Evolutionary conservation across 176 grass and related monocot species (phyloP), one percentile per base, ranked within the genome.

Genomic region (Aegilops longissima): DNA sequence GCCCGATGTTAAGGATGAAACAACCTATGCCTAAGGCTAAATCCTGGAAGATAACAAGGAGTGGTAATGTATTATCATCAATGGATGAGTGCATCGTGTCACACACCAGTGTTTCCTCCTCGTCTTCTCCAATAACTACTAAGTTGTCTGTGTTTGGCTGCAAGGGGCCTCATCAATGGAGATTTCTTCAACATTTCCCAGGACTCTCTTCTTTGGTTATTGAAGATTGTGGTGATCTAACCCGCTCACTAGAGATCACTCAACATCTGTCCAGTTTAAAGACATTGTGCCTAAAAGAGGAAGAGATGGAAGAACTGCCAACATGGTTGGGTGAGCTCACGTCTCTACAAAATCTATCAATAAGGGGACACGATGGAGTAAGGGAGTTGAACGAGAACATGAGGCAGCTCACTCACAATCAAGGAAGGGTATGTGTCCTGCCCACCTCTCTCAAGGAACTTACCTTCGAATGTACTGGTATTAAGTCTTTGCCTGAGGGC

Each of bases 151-250:
- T 78, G 14, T 2, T 13, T 20, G 13, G 16, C 14, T 86, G 74
- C 5, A 14, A 59, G 4, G 10, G 70, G n/a, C 49, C 64, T 40
- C 9, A 79, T 79, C 21, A 16, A 12, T 86, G 84, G 84, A 86
- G 24, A 4, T 44, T 86, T 17, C 65, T 86, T 80, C 24, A 71
- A 4, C 33, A 80, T 9, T 73, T 85, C 8, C 0, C 21, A 5
- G 61, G 24, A 13, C 18, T 84, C 6, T 3, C 39, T 35, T 27
- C 13, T 40, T 70, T 86, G 56, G 40, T 0, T 0, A 86, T 86
- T 11, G 0, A 21, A 1, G 4, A 18, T 3, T 78, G 45, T 64
- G 68, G 14, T 70, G 45, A 86, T 59, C 31, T 70, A 2, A 78
- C n/a, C 14, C 21, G 84, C 14, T 70, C 74, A 30, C 4, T 16